Conservation (phyloP, 2,329 filamentous ascomycete species). For the Aspergillus piperis region DNA sequence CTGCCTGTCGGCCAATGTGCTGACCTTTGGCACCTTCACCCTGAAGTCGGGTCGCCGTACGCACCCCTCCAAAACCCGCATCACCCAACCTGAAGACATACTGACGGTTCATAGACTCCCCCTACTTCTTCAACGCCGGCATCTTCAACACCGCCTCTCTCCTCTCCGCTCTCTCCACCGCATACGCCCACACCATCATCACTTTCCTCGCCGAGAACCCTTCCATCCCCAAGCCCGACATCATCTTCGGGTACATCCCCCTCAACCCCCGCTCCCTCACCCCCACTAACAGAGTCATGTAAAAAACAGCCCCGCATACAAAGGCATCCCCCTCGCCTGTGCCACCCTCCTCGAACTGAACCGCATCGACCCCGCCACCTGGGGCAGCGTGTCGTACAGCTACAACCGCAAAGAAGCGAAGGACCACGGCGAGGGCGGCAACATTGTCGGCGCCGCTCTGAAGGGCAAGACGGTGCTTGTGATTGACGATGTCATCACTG, state of each 20-base stretch:
- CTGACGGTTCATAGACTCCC: constrained; percentile 55
- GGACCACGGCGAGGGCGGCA: constrained; percentile 91
- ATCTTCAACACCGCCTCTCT: constrained; percentile 82
- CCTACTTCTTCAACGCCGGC: constrained; percentile 98
- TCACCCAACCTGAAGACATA: neutral
- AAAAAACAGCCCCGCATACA: constrained; percentile 71
- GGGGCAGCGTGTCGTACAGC: constrained; percentile 73
- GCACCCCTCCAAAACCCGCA: neutral
- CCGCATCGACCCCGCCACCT: constrained; percentile 63
- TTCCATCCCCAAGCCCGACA: constrained; percentile 64
- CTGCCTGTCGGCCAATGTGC: constrained; percentile 25
- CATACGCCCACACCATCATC: constrained; percentile 66
- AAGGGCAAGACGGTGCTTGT: constrained; percentile 85
- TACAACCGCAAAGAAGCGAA: constrained; percentile 98
- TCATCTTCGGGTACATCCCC: constrained; percentile 69
- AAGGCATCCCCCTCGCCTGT: constrained; percentile 89
- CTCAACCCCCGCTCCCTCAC: neutral
- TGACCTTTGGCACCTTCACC: constrained; percentile 38
- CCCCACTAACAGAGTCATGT: neutral
- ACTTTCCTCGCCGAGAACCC: constrained; percentile 36
- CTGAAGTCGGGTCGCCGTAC: constrained; percentile 80
- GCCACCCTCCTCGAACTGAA: constrained; percentile 75
- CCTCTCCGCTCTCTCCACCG: constrained; percentile 73
- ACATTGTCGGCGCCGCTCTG: constrained; percentile 83
- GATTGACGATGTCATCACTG: constrained; percentile 95